phyloP scores from a whole-genome alignment of 495 filamentous ascomycete species.

The Polyplosphaeria fusca region DNA sequence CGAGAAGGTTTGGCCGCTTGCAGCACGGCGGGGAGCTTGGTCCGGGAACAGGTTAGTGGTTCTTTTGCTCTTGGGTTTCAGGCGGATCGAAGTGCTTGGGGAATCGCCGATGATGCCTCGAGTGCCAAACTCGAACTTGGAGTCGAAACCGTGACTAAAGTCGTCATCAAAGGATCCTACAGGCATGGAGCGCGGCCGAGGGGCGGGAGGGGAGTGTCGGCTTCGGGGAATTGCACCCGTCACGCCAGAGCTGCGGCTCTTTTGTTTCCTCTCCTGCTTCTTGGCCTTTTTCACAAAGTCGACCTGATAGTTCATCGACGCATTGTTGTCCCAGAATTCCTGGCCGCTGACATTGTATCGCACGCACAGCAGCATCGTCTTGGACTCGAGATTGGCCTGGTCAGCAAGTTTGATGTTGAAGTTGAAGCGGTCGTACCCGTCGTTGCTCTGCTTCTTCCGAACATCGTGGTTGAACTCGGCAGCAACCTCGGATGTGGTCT shows the following conservation, averaged over 20 bases:
- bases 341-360: constrained; percentile 80
- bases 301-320: constrained; percentile 78
- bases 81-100: constrained; percentile 40
- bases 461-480: constrained; percentile 85
- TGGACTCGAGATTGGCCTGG: constrained; percentile 81
- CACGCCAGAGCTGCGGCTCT: constrained; percentile 54
- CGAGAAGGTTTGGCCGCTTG: constrained; percentile 73
- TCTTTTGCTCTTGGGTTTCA: constrained; percentile 40
- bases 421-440: constrained; percentile 80
- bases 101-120: constrained; percentile 55
- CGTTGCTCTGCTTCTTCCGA: constrained; percentile 59
- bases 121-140: constrained; percentile 49
- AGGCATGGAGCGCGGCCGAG: constrained; percentile 62
- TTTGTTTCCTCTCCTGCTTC: constrained; percentile 49
- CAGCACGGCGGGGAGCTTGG: constrained; percentile 53
- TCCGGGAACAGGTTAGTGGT: constrained; percentile 34
- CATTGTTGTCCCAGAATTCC: constrained; percentile 96
- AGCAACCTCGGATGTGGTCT: constrained; percentile 89
- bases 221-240: constrained; percentile 69
- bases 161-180: constrained; percentile 60
- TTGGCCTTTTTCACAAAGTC: constrained; percentile 79
- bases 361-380: constrained; percentile 88
- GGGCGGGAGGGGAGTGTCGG: constrained; percentile 52
- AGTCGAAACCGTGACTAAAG: constrained; percentile 58
- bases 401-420: constrained; percentile 94